Conservation (phyloP, 768 basidiomycete genomes). For the Naematelia aurantialba region DNA sequence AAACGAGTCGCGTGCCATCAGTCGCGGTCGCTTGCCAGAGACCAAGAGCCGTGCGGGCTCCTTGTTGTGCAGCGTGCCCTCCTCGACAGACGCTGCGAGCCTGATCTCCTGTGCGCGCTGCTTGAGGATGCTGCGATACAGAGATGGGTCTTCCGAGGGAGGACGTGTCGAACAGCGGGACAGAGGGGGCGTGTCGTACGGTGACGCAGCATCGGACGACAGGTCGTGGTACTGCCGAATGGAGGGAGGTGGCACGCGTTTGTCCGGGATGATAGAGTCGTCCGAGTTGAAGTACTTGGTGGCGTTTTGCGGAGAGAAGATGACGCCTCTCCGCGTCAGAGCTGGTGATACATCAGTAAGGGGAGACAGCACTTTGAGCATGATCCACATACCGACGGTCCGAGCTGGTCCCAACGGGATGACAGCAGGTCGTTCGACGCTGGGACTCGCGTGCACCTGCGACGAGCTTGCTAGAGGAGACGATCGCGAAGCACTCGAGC, state of each 20-base stretch:
- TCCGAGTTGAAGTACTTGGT: slow-evolving; percentile 31
- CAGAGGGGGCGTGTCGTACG: slow-evolving; percentile 11
- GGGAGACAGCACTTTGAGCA: background rate
- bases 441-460: background rate
- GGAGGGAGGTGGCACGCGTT: slow-evolving; percentile 20
- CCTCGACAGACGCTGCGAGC: slow-evolving; percentile 39
- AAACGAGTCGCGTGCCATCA: slow-evolving; percentile 39
- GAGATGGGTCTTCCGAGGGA: slow-evolving; percentile 11
- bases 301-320: slow-evolving; percentile 28
- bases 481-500: slow-evolving; percentile 4
- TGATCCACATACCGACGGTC: slow-evolving; percentile 5
- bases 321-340: slow-evolving; percentile 22
- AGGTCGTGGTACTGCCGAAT: slow-evolving; percentile 25
- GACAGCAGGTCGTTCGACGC: background rate
- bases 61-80: slow-evolving; percentile 45
- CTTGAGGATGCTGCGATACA: slow-evolving; percentile 31
- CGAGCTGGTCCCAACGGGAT: slow-evolving; percentile 2
- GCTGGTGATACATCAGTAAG: slow-evolving; percentile 9
- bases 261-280: slow-evolving; percentile 29
- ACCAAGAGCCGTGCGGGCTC: slow-evolving; percentile 39
- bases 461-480: background rate
- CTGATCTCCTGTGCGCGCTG: slow-evolving; percentile 27
- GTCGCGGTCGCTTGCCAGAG: slow-evolving; percentile 33
- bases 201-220: slow-evolving; percentile 10
- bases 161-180: slow-evolving; percentile 14